Conservation (phyloP, 495 filamentous ascomycete genomes). For the Neurospora sp. region DNA sequence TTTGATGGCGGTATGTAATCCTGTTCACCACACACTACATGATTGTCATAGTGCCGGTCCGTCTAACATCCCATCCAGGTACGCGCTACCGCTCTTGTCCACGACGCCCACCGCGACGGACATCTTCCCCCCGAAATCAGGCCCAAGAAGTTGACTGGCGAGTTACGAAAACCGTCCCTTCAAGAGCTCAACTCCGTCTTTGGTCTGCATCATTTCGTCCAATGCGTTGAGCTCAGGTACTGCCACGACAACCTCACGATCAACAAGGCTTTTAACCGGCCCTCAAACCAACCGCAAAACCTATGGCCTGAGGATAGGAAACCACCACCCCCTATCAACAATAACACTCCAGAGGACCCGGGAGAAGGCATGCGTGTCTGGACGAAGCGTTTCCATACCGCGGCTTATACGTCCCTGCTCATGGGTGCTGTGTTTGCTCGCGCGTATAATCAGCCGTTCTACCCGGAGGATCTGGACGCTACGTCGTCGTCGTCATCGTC, state of each 20-base stretch:
- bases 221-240: background rate
- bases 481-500: background rate
- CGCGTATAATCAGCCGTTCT: background rate
- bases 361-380: background rate
- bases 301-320: background rate
- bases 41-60: background rate
- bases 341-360: background rate
- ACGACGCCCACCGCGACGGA: background rate
- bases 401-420: background rate
- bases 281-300: background rate
- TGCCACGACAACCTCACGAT: background rate
- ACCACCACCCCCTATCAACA: background rate
- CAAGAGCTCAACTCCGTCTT: background rate
- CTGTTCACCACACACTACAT: background rate
- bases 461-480: background rate
- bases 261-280: background rate
- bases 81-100: background rate
- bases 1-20: background rate
- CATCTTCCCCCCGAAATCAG: background rate
- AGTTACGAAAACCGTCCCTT: background rate
- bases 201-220: background rate
- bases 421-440: background rate
- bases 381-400: background rate
- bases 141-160: background rate
- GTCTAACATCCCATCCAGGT: background rate